phyloP scores from a whole-genome alignment of 106 monocot species.

The Allium cepa region DNA sequence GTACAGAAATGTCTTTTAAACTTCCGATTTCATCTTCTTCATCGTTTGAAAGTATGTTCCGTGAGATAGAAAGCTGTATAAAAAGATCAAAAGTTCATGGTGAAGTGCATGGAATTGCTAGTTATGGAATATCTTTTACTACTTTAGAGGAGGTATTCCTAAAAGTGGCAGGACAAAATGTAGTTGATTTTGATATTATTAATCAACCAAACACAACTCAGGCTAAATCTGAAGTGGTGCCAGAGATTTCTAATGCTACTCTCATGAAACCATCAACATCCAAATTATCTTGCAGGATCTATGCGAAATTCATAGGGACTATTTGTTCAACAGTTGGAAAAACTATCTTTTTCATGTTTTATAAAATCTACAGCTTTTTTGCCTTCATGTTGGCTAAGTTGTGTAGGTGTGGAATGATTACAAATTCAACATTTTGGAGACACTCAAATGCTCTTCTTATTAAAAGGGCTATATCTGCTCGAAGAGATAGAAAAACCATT shows the following conservation, averaged over 20 bases:
- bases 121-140: conserved; percentile 91
- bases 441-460: conserved; percentile 73
- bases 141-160: conserved; percentile 91
- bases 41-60: conserved; percentile 79
- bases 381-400: conserved; percentile 26
- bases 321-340: conserved; percentile 34
- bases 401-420: conserved; percentile 43
- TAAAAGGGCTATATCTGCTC: conserved; percentile 66
- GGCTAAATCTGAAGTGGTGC: conserved; percentile 12
- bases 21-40: conserved; percentile 70
- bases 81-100: conserved; percentile 17
- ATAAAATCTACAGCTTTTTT: conserved; percentile 33
- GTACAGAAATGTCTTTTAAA: conserved; percentile 80
- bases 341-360: conserved; percentile 23
- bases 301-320: conserved; percentile 19
- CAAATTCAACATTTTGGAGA: conserved; percentile 49
- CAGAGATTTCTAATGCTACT: conserved; percentile 22
- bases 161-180: conserved; percentile 57
- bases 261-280: conserved; percentile 14
- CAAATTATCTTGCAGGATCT: conserved; percentile 12
- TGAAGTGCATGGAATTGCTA: conserved; percentile 39
- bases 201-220: conserved; percentile 13
- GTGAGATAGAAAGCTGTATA: conserved; percentile 74
- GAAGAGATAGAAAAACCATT: conserved; percentile 74
- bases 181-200: conserved; percentile 25